Evolutionary conservation across 192 early-diverging fungal species (phyloP).

Genomic region (Radiomyces spectabilis): DNA sequence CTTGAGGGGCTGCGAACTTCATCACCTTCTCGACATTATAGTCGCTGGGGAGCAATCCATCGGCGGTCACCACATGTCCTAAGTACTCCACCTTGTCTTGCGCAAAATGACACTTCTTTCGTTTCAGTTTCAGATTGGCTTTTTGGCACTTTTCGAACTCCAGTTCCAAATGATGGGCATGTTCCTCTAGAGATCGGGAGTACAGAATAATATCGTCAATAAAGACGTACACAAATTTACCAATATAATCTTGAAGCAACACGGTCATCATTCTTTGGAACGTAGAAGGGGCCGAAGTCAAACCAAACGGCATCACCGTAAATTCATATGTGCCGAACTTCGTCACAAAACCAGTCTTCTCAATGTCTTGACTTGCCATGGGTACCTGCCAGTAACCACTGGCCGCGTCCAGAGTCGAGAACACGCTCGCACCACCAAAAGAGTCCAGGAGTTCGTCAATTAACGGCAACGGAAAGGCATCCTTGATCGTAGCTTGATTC

Average conservation of each 20-base stretch:
- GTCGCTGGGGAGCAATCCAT: slow-evolving; percentile 15
- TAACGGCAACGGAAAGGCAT: slow-evolving; percentile 42
- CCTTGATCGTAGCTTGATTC: slow-evolving; percentile 34
- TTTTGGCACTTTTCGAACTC: slow-evolving; percentile 7
- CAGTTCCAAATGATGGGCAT: slow-evolving; percentile 11
- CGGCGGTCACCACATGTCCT: slow-evolving; percentile 13
- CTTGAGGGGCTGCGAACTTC: slow-evolving; percentile 10
- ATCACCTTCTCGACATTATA: slow-evolving; percentile 11
- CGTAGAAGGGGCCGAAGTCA: slow-evolving; percentile 10
- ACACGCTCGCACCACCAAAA: slow-evolving; percentile 16
- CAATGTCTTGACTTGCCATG: slow-evolving; percentile 17
- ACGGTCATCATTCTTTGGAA: slow-evolving; percentile 16
- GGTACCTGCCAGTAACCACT: slow-evolving; percentile 37
- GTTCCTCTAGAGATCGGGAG: slow-evolving; percentile 19
- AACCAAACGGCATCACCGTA: slow-evolving; percentile 18
- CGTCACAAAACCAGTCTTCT: slow-evolving; percentile 28
- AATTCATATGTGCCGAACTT: slow-evolving; percentile 12
- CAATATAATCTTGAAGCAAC: not conserved
- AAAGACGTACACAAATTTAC: slow-evolving; percentile 24
- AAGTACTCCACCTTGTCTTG: slow-evolving; percentile 11
- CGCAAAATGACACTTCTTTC: slow-evolving; percentile 4
- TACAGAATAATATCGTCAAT: slow-evolving; percentile 38
- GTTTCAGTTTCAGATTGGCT: not conserved
- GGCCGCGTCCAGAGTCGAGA: slow-evolving; percentile 33
- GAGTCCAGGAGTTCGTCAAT: slow-evolving; percentile 38